Base-by-base conservation (phyloP, 306 rosid species). In the Quercus gilva region DNA sequence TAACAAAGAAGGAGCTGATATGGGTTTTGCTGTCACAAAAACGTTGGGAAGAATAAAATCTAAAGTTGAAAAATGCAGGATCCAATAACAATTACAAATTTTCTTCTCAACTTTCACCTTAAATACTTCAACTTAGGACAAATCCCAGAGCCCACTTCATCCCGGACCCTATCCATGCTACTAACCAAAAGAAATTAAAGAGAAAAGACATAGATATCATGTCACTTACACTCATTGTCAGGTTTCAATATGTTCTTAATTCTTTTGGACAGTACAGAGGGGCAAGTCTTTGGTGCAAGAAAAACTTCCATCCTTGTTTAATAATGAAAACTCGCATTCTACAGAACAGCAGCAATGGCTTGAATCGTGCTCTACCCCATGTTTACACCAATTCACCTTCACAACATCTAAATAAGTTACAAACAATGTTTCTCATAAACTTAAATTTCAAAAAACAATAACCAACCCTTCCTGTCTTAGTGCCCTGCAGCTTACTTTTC, bases 261-360 rank as follows among this genome's bases (percentile, higher is more conserved):
- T 18, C 84, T 67, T 53, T 73, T 79, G 59, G 84, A 87, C 77
- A 74, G 78, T 55, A 80, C 33, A 68, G 69, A 83, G 67, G 85
- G 86, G 79, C 85, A 86, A 58, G 82, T 70, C 73, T 86, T 87
- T 53, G 90, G 85, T 29, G 86, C 84, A 58, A 92, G 74, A 69
- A 80, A 76, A 82, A 73, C 43, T 15, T 85, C 77, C 94, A 88
- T 90, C 69, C 71, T 86, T 83, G 73, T 75, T 68, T 45, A 51
- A 31, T 41, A 67, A 79, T 10, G 12, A 49, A 49, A 10, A 74
- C 75, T 37, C 49, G 53, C 79, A 77, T 74, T 31, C 79, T 71
- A 55, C 69, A 55, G 26, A 73, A 51, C 57, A 70, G 70, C 70
- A 52, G 55, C 43, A 64, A 45, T 14, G 37, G 37, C 77, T 74